Percentiles rank a stretch among this genome's conserved stretches.
Evolutionary conservation across 345 rosid species (phyloP).

Genomic region (Melaleuca alternifolia): DNA sequence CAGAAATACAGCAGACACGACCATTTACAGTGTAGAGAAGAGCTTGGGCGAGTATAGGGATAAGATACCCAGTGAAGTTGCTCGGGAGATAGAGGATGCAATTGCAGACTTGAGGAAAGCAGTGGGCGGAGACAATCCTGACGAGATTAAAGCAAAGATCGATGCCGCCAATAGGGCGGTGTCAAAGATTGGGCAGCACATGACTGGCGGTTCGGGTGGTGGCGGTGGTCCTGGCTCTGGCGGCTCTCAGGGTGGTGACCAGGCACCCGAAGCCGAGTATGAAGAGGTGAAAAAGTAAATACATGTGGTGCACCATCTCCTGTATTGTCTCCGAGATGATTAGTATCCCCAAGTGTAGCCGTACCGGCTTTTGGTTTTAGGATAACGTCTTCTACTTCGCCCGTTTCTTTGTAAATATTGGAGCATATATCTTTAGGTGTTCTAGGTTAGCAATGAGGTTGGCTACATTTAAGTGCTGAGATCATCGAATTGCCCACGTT

Average conservation of each 20-base stretch:
- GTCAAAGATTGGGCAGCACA: conserved; percentile 14
- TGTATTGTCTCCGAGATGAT: neutral
- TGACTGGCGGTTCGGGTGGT: conserved; percentile 2
- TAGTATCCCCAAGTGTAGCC: neutral
- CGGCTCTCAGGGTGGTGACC: neutral
- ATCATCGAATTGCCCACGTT: neutral
- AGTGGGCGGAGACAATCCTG: conserved; percentile 3
- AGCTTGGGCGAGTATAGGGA: conserved; percentile 25
- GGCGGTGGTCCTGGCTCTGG: neutral
- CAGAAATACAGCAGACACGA: conserved; percentile 21
- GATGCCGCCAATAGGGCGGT: conserved; percentile 6
- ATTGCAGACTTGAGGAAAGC: conserved; percentile 17
- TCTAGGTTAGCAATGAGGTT: neutral
- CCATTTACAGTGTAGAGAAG: conserved; percentile 27
- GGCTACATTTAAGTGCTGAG: neutral
- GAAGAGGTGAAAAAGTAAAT: conserved; percentile 6
- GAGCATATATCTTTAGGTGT: neutral
- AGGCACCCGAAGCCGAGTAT: conserved; percentile 1
- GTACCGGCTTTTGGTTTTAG: neutral
- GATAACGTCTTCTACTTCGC: neutral
- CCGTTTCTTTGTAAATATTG: neutral
- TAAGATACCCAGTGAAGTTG: conserved; percentile 16
- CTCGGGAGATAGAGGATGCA: conserved; percentile 20
- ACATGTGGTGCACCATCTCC: neutral
- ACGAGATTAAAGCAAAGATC: neutral